Evolutionary conservation across 495 filamentous ascomycete species (phyloP).

Genomic region (Talaromyces adpressus): DNA sequence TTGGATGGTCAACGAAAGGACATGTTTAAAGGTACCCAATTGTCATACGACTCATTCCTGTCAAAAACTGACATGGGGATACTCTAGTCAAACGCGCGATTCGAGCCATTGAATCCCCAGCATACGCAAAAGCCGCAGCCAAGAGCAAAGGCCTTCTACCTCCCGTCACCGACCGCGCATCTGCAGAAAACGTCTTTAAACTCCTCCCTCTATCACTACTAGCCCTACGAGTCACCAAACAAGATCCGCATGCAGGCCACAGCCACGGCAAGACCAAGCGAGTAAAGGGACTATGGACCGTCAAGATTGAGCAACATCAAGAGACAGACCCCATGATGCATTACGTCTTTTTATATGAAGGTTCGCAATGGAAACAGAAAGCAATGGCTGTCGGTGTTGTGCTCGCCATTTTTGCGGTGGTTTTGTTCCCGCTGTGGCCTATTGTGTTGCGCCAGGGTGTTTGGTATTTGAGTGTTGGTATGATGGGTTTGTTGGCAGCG

Average conservation of each 20-base stretch:
- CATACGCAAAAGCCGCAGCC: slow-evolving; percentile 71
- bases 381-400: slow-evolving; percentile 81
- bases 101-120: slow-evolving; percentile 81
- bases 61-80: background rate
- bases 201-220: slow-evolving; percentile 93
- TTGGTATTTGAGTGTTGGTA: slow-evolving; percentile 95
- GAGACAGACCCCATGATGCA: slow-evolving; percentile 85
- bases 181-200: slow-evolving; percentile 89
- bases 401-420: slow-evolving; percentile 71
- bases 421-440: slow-evolving; percentile 97
- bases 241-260: slow-evolving; percentile 67
- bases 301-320: slow-evolving; percentile 94
- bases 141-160: slow-evolving; percentile 87
- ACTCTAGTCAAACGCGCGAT: slow-evolving; percentile 88
- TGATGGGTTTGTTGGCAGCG: slow-evolving; percentile 82
- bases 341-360: slow-evolving; percentile 96
- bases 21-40: slow-evolving; percentile 77
- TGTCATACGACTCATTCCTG: background rate
- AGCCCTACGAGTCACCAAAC: slow-evolving; percentile 81
- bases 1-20: slow-evolving; percentile 96
- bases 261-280: slow-evolving; percentile 79
- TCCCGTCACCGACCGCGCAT: slow-evolving; percentile 74
- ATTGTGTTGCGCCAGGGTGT: slow-evolving; percentile 84
- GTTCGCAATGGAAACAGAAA: slow-evolving; percentile 86
- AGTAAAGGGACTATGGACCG: slow-evolving; percentile 92